A percentile compares a stretch with the other conserved stretches of the same genome.
phyloP scores from a whole-genome alignment of 192 early-diverging fungal genomes.

The Gigaspora rosea region DNA sequence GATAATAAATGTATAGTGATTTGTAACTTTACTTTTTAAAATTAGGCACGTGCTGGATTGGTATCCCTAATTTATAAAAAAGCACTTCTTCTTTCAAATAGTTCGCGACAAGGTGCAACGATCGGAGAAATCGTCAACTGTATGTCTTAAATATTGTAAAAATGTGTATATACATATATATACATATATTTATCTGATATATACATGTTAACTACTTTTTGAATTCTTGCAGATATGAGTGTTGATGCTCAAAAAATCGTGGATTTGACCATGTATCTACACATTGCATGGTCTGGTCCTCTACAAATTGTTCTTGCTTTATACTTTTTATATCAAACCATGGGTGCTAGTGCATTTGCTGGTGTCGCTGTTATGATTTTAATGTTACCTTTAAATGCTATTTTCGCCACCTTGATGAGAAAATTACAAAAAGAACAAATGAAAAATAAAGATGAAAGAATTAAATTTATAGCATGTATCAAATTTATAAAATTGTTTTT shows the following conservation, averaged over 20 bases:
- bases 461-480: constrained; percentile 36
- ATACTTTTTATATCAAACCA: constrained; percentile 75
- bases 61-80: constrained; percentile 87
- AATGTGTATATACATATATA: too few species aligned
- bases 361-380: constrained; percentile 83
- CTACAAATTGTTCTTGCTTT: constrained; percentile 78
- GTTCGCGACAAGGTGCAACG: constrained; percentile 75
- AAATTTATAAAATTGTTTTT: not conserved
- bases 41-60: constrained; percentile 63
- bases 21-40: not conserved
- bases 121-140: constrained; percentile 57
- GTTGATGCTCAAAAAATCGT: constrained; percentile 66
- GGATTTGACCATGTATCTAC: constrained; percentile 69
- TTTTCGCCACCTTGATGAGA: constrained; percentile 65
- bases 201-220: not conserved
- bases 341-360: constrained; percentile 81
- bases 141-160: too few species aligned
- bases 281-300: constrained; percentile 75
- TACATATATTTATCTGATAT: not conserved
- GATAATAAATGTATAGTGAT: not conserved
- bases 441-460: constrained; percentile 68
- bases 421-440: constrained; percentile 79
- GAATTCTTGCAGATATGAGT: constrained; percentile 47
- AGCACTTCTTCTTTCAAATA: constrained; percentile 76
- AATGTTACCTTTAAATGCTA: constrained; percentile 77